These are phyloP conservation scores for Psilocybe azurescens DNA, from an alignment of 768 basidiomycete genomes.

Conservation along the genomic window DNA sequence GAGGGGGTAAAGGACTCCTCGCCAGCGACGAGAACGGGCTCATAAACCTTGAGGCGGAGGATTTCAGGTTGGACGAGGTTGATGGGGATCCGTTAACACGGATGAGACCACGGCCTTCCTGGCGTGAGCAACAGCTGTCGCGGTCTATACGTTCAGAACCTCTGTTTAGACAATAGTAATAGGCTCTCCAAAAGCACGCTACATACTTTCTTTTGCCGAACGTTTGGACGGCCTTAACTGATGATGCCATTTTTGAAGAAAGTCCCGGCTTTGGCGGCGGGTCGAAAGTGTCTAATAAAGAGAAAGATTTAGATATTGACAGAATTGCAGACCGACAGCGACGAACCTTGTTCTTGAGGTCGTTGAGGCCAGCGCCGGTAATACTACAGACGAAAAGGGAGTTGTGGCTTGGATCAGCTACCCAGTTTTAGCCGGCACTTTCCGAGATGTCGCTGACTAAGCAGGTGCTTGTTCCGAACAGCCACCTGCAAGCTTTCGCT, in stretches of 20 bases:
- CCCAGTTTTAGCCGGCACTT: constrained; percentile 37
- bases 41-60: constrained; percentile 97
- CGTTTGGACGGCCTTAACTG: constrained; percentile 93
- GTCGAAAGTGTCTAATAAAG: constrained; percentile 23
- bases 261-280: constrained; percentile 32
- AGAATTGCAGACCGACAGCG: constrained; percentile 16
- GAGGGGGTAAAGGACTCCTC: constrained; percentile 85
- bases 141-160: constrained; percentile 63
- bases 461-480: constrained; percentile 24
- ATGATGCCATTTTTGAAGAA: constrained; percentile 65
- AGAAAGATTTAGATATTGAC: constrained; percentile 17
- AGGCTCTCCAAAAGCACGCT: constrained; percentile 3
- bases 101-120: constrained; percentile 96
- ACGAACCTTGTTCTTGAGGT: constrained; percentile 50
- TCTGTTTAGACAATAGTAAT: constrained; percentile 12
- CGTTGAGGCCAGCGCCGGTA: constrained; percentile 47
- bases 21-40: constrained; percentile 92
- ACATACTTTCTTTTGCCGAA: constrained; percentile 99
- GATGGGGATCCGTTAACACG: constrained; percentile 96
- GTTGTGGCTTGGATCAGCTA: constrained; percentile 48
- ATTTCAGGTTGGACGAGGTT: constrained; percentile 94
- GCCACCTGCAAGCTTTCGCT: constrained; percentile 15
- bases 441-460: constrained; percentile 39
- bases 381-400: constrained; percentile 30
- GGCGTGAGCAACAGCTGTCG: constrained; percentile 97